Evolutionary conservation across 768 basidiomycete genomes (phyloP), one percentile per base, ranked within the genome.

Genomic region (Clavulina sp.): DNA sequence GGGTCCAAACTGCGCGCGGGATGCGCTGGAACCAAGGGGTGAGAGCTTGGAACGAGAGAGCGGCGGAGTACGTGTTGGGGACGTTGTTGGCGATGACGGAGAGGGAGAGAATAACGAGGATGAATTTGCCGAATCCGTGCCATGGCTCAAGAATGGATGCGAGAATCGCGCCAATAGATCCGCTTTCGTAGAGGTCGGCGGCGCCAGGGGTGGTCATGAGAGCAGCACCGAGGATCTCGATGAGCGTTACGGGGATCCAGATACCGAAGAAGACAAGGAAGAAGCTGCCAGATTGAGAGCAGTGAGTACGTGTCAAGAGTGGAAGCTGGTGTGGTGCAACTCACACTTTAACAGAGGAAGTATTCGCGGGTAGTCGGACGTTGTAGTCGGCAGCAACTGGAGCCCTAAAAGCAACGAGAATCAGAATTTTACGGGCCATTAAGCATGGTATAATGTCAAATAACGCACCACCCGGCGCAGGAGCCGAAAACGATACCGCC

Each of bases 321-420:
- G n/a, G n/a, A n/a, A n/a, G n/a, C n/a, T n/a, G n/a, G n/a, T n/a
- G n/a, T n/a, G n/a, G n/a, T n/a, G n/a, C n/a, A n/a, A n/a, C n/a
- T n/a, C n/a, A n/a, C n/a, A 76, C 65, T 26, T 68, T 68, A 50
- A 60, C 59, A 21, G 68, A 59, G 7, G 66, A 63, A 2, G 69
- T 73, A 49, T 71, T 57, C 2, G 56, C 68, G 0, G 75, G 75
- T 0, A 76, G 61, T 24, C 69, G 65, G 56, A 70, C 70, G 56
- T 74, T 75, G 59, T 73, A 76, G 59, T 76, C 75, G 4, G 75
- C 74, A 2, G 73, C 74, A 0, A n/a, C n/a, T n/a, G n/a, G n/a
- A n/a, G n/a, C n/a, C n/a, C n/a, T n/a, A n/a, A n/a, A n/a, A n/a
- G n/a, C n/a, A n/a, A n/a, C n/a, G n/a, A n/a, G n/a, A n/a, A n/a